These are phyloP conservation scores for Debaryomyces subglobosus DNA, from an alignment of 1,139 yeast genomes.

Conservation along the genomic window DNA sequence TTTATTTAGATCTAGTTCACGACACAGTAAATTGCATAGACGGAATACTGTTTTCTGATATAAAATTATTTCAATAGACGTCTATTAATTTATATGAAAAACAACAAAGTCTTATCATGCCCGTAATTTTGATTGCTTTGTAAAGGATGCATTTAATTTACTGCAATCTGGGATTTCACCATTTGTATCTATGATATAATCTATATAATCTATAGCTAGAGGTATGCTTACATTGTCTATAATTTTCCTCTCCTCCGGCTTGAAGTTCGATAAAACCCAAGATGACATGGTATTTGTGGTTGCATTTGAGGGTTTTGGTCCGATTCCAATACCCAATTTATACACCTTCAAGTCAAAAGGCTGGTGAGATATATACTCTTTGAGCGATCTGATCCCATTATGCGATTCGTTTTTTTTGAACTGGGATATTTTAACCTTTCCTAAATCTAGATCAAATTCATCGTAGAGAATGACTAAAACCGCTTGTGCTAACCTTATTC, in stretches of 20 bases:
- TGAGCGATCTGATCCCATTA: conserved; percentile 41
- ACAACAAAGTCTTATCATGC: not conserved
- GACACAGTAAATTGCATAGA: not conserved
- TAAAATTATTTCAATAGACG: not conserved
- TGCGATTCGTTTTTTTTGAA: conserved; percentile 44
- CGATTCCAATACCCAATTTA: conserved; percentile 47
- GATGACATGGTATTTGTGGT: conserved; percentile 37
- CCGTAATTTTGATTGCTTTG: conserved; percentile 10
- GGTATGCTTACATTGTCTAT: conserved; percentile 21
- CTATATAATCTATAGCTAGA: conserved; percentile 21
- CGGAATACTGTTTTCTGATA: conserved; percentile 4
- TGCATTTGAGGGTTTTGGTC: conserved; percentile 46
- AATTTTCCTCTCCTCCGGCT: conserved; percentile 20
- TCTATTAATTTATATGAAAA: not conserved
- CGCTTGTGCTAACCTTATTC: conserved; percentile 19
- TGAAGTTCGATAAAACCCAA: conserved; percentile 44
- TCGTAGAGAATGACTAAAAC: conserved; percentile 37
- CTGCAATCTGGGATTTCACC: conserved; percentile 23
- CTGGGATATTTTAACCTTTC: conserved; percentile 30
- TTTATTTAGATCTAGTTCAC: not conserved
- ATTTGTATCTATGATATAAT: conserved; percentile 22
- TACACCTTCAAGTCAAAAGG: conserved; percentile 17
- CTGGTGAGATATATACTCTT: conserved; percentile 13
- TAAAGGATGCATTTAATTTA: conserved; percentile 23
- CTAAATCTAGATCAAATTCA: conserved; percentile 41